Evolutionary conservation across 345 rosid genomes (phyloP).

Genomic region (Psidium friedrichsthalianum): DNA sequence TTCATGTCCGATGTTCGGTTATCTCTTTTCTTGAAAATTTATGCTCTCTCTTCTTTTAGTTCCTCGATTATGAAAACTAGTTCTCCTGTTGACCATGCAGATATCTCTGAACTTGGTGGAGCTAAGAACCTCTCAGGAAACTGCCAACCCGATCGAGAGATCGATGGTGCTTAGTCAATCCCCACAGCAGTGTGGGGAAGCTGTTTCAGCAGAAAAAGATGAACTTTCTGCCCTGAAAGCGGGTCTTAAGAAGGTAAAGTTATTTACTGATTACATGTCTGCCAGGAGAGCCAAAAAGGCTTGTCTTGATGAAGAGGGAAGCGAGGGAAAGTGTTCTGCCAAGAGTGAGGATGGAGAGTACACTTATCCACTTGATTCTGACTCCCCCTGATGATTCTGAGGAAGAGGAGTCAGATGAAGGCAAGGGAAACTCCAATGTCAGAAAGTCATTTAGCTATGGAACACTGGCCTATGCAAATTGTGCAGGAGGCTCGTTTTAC

Average conservation of each 20-base stretch:
- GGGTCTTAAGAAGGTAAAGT: conserved; percentile 77
- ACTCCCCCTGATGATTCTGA: conserved; percentile 69
- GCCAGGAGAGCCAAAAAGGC: conserved; percentile 52
- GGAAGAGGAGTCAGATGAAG: conserved; percentile 76
- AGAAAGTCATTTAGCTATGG: conserved; percentile 78
- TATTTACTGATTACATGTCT: conserved; percentile 65
- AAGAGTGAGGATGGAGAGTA: conserved; percentile 70
- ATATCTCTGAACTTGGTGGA: conserved; percentile 65
- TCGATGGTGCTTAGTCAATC: conserved; percentile 46
- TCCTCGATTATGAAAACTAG: neutral
- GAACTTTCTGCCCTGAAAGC: conserved; percentile 82
- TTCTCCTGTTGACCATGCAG: conserved; percentile 20
- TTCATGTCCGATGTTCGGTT: no score
- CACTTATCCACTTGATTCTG: conserved; percentile 70
- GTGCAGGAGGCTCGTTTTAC: conserved; percentile 60
- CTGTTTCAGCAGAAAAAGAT: conserved; percentile 38
- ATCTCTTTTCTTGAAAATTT: neutral
- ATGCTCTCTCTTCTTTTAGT: neutral
- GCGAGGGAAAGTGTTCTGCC: conserved; percentile 56
- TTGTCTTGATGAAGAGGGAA: conserved; percentile 52
- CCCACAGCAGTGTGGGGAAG: conserved; percentile 41
- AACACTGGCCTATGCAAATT: conserved; percentile 67
- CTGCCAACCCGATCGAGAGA: conserved; percentile 32
- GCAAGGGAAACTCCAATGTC: conserved; percentile 28
- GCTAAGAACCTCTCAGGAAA: conserved; percentile 55